Evolutionary conservation across 805 yeast species (phyloP), one percentile per base, ranked within the genome.

Genomic region (Alloascoidea hylecoeti): DNA sequence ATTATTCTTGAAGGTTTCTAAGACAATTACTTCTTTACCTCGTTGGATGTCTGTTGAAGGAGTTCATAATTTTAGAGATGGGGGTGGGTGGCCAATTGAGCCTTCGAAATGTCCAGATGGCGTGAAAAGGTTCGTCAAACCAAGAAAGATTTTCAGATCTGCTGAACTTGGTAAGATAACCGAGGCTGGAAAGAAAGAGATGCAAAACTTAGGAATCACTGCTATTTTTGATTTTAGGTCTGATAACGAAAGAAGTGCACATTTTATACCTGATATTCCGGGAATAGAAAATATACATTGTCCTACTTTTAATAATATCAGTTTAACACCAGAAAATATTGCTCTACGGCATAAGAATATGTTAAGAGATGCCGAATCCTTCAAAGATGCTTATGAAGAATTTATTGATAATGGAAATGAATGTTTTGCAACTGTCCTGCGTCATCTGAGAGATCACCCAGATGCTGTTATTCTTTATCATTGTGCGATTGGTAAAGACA

Each of bases 401-500:
- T 69, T 80, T 46, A 52, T 83, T 38, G 58, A 52, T 3, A 47
- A 56, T 16, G 86, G 84, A 0, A 52, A 55, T 1, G 52, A 48
- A 3, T 60, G 72, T 3, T 77, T 69, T 49, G 62, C 58, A 35
- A 50, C 52, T 5, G 65, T 83, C 19, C 70, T 82, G 47, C 53
- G 58, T 35, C 71, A 63, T 48, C 58, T 84, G 35, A 60, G 75
- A 35, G 83, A 78, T 41, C 52, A 61, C 33, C 67, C 73, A 2
- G 53, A 58, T n/a, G 60, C 57, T 15, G 68, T 71, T 2, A 57
- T 84, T 41, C 55, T 78, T 5, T 72, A 76, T 53, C 89, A 82
- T 51, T 84, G 94, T 56, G 72, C 88, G 3, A 89, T 89, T 1
- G 95, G 95, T 2, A 84, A 83, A 53, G 95, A 84, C 52, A 67